These are phyloP conservation scores for Botryotinia calthae DNA, from an alignment of 2,329 filamentous ascomycete species.

Conservation along the genomic window DNA sequence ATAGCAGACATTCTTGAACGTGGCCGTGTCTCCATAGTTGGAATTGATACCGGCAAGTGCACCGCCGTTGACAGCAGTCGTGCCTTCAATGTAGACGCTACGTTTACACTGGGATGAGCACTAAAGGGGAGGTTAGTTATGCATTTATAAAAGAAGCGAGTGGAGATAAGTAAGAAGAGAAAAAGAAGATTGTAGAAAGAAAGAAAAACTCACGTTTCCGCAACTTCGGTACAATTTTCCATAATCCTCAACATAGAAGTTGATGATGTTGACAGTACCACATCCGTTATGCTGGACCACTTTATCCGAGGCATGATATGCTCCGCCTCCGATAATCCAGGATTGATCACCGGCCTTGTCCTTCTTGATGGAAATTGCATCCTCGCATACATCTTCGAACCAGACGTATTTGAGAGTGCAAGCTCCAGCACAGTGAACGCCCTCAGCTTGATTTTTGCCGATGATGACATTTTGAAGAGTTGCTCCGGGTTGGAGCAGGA, in stretches of 20 bases:
- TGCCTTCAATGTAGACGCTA: neutral
- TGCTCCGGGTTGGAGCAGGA: neutral
- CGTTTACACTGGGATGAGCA: slow-evolving; percentile 2
- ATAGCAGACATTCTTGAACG: neutral
- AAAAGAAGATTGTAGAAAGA: neutral
- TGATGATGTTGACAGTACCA: neutral
- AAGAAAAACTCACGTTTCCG: neutral
- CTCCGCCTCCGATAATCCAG: neutral
- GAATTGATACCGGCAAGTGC: slow-evolving; percentile 1
- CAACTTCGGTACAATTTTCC: neutral
- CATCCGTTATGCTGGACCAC: neutral
- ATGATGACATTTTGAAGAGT: slow-evolving; percentile 1
- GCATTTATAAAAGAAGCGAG: too few species aligned
- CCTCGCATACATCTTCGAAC: slow-evolving; percentile 6
- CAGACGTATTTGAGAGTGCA: neutral
- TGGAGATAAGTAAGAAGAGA: too few species aligned
- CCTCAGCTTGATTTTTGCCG: neutral
- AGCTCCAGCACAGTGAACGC: neutral
- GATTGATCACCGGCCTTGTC: neutral
- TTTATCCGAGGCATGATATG: neutral
- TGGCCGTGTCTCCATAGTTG: neutral
- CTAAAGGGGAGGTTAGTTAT: neutral
- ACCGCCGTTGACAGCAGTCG: neutral
- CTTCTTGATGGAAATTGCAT: neutral
- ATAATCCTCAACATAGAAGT: slow-evolving; percentile 1